Base-by-base conservation (phyloP, 495 filamentous ascomycete species). In the Glonium stellatum region DNA sequence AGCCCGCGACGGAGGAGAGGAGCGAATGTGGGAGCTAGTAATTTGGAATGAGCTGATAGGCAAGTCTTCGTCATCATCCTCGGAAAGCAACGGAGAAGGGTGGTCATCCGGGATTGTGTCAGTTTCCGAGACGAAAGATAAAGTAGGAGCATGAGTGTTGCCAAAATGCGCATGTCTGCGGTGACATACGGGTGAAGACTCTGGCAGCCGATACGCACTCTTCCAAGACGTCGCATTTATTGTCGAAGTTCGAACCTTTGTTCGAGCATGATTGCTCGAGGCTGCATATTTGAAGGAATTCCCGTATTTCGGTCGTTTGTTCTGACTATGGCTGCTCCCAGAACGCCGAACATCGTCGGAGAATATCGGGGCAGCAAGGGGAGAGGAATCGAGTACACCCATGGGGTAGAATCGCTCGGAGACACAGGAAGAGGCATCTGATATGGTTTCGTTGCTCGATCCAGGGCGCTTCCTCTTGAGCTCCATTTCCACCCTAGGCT, bases 351-450 rank as follows among this genome's bases (percentile, higher is more conserved):
- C 70, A 52, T 83, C 81, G 57, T 87, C 86, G 18, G 87, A 88
- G 71, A 87, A 87, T 55, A 87, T 73, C n/a, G 81, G 82, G 2
- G 76, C 82, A 48, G 83, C 85, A 66, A 83, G 79, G 49, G 81
- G 86, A 54, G 82, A 87, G 66, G 82, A 87, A 75, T 79, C 80
- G 60, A 83, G 76, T 34, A 75, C 73, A 53, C 76, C 70, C 39
- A 72, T 67, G 76, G 77, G 68, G 77, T 83, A 49, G 78, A 81
- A 57, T 50, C 82, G 82, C 36, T 76, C 75, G 12, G 78, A 78
- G 50, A 84, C 82, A 75, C 83, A 87, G 48, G 90, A 92, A 0
- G 90, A 92, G 3, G 88, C 87, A 72, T 92, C 88, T 67, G 89
- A 95, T 37, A 84, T 70, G 50, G 81, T 77, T 63, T 86, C 86